Evolutionary conservation across 1,139 yeast genomes (phyloP).

Genomic region (Pichia inconspicua): DNA sequence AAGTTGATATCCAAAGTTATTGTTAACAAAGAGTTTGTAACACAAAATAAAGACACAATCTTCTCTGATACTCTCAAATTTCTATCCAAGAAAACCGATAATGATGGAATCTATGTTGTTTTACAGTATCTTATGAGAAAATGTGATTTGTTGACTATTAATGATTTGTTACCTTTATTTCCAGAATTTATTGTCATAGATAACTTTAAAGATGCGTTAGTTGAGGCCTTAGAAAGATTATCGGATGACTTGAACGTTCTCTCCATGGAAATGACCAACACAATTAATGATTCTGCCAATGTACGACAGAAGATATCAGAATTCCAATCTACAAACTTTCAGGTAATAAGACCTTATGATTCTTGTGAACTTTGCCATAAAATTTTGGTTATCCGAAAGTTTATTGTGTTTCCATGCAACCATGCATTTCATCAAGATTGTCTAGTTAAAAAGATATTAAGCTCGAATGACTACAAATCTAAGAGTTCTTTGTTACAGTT

Average conservation of each 20-base stretch:
- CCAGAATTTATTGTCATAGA: conserved; percentile 81
- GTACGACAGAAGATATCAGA: conserved; percentile 52
- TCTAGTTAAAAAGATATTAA: conserved; percentile 49
- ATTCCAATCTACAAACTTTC: conserved; percentile 41
- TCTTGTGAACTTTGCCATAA: conserved; percentile 67
- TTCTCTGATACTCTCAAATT: conserved; percentile 7
- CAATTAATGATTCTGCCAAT: conserved; percentile 54
- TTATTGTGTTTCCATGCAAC: conserved; percentile 80
- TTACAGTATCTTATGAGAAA: conserved; percentile 39
- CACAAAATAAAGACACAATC: conserved; percentile 18
- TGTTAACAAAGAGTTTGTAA: conserved; percentile 21
- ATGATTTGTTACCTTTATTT: conserved; percentile 75
- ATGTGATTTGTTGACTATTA: conserved; percentile 59
- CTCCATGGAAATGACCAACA: conserved; percentile 69
- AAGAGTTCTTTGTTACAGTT: conserved; percentile 54
- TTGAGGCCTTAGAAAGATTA: conserved; percentile 66
- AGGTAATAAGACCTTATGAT: conserved; percentile 73
- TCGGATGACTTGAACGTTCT: conserved; percentile 57
- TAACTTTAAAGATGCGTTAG: conserved; percentile 76
- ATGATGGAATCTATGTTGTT: conserved; percentile 21
- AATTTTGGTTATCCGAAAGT: conserved; percentile 64
- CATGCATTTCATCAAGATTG: conserved; percentile 92
- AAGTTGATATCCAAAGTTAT: conserved; percentile 41
- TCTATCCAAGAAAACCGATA: background rate
- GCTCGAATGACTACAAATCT: conserved; percentile 60